A percentile compares a stretch with the other conserved stretches of the same genome.
These are phyloP conservation scores for Friedmanniomyces endolithicus DNA, from an alignment of 495 filamentous ascomycete species.

Conservation along the genomic window DNA sequence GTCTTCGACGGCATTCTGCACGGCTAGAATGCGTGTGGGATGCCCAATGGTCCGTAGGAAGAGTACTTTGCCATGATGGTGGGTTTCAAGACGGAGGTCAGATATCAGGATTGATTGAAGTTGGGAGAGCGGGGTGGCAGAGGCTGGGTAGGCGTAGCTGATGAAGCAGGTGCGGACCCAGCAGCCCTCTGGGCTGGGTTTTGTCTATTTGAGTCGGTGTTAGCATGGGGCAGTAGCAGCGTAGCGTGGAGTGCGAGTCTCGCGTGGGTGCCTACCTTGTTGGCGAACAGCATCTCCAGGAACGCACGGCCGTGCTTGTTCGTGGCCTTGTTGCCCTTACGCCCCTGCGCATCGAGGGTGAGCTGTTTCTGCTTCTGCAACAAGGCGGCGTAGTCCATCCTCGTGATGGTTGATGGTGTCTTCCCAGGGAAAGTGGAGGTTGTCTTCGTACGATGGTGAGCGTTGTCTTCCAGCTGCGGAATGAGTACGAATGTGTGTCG, in stretches of 20 bases:
- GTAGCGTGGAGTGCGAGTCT: too few relatives aligned
- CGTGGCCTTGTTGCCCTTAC: neutral
- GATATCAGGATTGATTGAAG: neutral
- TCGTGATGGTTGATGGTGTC: neutral
- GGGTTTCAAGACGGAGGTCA: conserved; percentile 4
- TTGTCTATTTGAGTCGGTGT: too few relatives aligned
- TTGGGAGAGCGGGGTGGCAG: neutral
- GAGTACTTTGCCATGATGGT: neutral
- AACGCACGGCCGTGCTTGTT: neutral
- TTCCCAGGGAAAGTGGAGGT: neutral
- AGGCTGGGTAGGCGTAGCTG: conserved; percentile 1
- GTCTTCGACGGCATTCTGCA: conserved; percentile 18
- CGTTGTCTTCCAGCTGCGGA: too few relatives aligned
- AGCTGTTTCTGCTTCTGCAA: neutral
- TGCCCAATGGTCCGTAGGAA: conserved; percentile 1
- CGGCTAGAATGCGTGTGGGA: neutral
- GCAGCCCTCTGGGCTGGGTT: neutral
- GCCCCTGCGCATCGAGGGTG: neutral
- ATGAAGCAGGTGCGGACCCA: neutral
- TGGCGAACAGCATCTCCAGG: neutral
- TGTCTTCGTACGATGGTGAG: too few relatives aligned
- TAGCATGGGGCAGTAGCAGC: too few relatives aligned
- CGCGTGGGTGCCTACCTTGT: neutral
- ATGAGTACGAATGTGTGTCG: too few relatives aligned
- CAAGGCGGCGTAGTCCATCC: neutral